Evolutionary conservation across 1,284 basidiomycete genomes (phyloP).

Genomic region (Papiliotrema laurentii): DNA sequence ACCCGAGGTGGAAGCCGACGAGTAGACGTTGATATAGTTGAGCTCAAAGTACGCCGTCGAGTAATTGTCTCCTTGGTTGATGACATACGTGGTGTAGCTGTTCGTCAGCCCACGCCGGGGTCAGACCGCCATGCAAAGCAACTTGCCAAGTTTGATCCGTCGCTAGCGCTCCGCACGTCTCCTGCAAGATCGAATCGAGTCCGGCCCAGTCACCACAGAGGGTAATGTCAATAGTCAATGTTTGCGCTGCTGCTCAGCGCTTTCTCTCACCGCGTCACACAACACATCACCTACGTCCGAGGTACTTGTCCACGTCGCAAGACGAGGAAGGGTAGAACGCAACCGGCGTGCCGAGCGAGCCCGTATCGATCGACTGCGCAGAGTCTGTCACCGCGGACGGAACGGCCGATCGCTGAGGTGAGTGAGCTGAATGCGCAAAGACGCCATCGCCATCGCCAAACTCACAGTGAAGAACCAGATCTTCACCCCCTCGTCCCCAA

Average conservation of each 20-base stretch:
- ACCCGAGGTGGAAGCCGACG: slow-evolving; percentile 8
- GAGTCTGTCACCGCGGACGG: slow-evolving; percentile 56
- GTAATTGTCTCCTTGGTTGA: slow-evolving; percentile 58
- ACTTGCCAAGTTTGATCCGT: slow-evolving; percentile 37
- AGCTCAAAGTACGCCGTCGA: slow-evolving; percentile 73
- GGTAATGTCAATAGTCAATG: slow-evolving; percentile 68
- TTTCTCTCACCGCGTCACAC: neutral
- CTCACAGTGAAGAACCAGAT: slow-evolving; percentile 73
- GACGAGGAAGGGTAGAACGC: slow-evolving; percentile 62
- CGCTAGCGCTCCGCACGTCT: slow-evolving; percentile 55
- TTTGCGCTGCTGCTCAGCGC: slow-evolving; percentile 49
- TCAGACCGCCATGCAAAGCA: neutral
- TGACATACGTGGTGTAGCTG: slow-evolving; percentile 66
- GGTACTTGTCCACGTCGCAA: slow-evolving; percentile 61
- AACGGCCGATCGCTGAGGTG: slow-evolving; percentile 54
- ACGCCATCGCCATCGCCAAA: slow-evolving; percentile 9
- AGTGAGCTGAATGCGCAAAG: neutral
- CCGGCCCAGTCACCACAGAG: slow-evolving; percentile 59
- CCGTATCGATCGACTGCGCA: slow-evolving; percentile 59
- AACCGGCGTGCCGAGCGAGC: slow-evolving; percentile 61
- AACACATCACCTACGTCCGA: slow-evolving; percentile 48
- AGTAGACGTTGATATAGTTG: slow-evolving; percentile 54
- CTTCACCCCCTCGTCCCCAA: slow-evolving; percentile 53
- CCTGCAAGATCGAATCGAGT: slow-evolving; percentile 53
- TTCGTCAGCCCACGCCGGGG: slow-evolving; percentile 44